Conservation (phyloP, 2,329 filamentous ascomycete genomes). For the Ceratocystis variospora region DNA sequence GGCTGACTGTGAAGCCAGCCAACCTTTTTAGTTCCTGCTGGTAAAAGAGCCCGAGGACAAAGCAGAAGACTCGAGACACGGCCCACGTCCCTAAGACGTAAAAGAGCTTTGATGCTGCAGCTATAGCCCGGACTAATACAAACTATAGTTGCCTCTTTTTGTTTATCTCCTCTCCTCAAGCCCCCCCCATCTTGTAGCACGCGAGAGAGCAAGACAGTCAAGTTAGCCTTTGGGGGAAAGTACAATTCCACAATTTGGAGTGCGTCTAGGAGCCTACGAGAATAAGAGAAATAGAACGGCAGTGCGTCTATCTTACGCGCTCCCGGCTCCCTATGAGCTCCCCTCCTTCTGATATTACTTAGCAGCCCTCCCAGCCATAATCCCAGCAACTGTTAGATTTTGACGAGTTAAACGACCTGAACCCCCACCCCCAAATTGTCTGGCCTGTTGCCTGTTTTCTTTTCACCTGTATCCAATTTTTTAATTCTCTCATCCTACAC, state of each 20-base stretch:
- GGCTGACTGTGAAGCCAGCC: too few species aligned
- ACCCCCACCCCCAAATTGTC: background rate
- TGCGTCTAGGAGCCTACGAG: background rate
- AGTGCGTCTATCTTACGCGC: constrained; percentile 1
- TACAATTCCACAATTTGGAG: too few species aligned
- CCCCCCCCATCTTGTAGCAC: background rate
- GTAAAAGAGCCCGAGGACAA: background rate
- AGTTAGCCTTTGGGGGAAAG: too few species aligned
- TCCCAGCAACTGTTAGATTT: background rate
- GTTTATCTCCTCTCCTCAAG: background rate
- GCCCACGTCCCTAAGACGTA: background rate
- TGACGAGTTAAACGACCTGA: background rate
- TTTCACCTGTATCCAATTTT: too few species aligned
- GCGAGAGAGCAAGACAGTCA: background rate
- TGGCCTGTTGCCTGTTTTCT: background rate
- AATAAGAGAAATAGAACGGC: background rate
- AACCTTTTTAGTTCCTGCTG: too few species aligned
- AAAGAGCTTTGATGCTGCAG: background rate
- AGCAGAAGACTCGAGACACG: background rate
- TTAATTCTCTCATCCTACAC: too few species aligned
- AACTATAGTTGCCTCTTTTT: too few species aligned
- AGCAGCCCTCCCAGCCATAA: too few species aligned
- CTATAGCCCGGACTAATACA: background rate
- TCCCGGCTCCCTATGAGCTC: background rate
- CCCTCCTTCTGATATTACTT: too few species aligned